Base-by-base conservation (phyloP, 768 basidiomycete genomes). In the Panus rudis region DNA sequence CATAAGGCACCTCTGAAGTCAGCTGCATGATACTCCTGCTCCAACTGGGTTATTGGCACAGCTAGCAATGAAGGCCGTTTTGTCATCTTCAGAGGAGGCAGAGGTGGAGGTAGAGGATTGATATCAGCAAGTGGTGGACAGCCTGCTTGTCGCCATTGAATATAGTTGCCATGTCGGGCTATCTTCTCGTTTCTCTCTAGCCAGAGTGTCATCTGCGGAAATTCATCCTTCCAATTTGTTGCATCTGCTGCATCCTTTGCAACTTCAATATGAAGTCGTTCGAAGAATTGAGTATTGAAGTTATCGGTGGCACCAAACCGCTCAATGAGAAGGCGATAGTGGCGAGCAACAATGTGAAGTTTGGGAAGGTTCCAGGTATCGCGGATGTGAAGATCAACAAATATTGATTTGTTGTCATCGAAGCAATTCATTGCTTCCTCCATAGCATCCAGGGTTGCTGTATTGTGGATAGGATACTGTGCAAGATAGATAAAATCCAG, bases 141-240 rank as follows among this genome's bases (percentile, higher is more conserved):
- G 8, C 50, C 52, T 24, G n/a, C 23, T 3, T 37, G 13, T 13
- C 47, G 21, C 59, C 57, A 63, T 10, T 43, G 3, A 20, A 67
- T 39, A 40, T 51, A 60, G 6, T 52, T 49, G 4, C 50, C 46
- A 46, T 53, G 56, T 2, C 31, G 51, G 17, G 48, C 25, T 13
- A 66, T 44, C 42, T 64, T 62, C 48, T 69, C 64, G 32, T 50
- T 46, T 1, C 58, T 52, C 33, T 65, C 55, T 1, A 71, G 52
- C 65, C 65, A 68, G 2, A 38, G 11, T 6, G 63, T 64, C 70
- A 71, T 72, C 46, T 70, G 69, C 2, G 44, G 19, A 28, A 52
- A 63, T 39, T 67, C 57, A n/a, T 57, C 48, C 27, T 52, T 49
- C 0, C 28, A 34, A 30, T 55, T 43, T 13, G 28, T 14, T 4